A percentile compares a stretch with the other conserved stretches of the same genome.
Conservation (phyloP, 768 basidiomycete species). For the Amylocystis lapponica region DNA sequence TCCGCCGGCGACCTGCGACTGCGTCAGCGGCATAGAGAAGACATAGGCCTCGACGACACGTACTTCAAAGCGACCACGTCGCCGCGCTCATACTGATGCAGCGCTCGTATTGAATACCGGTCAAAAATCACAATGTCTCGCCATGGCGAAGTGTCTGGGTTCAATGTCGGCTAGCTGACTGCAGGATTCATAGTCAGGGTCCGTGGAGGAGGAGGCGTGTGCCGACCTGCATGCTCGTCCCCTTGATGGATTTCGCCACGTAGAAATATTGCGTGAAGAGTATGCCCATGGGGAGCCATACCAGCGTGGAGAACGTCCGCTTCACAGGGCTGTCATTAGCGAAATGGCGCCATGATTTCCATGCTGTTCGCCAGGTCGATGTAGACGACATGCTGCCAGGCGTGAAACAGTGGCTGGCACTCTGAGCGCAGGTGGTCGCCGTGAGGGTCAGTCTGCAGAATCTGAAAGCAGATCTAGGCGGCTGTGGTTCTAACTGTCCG, state of each 20-base stretch:
- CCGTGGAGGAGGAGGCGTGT: not conserved
- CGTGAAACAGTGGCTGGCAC: no score
- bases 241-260: constrained; percentile 48
- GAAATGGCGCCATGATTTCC: constrained; percentile 1
- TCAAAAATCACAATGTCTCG: constrained; percentile 63
- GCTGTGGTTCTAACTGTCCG: no score
- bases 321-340: constrained; percentile 3
- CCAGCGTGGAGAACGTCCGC: constrained; percentile 30
- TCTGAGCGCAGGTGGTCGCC: no score
- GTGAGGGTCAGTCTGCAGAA: no score
- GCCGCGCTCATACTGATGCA: constrained; percentile 39
- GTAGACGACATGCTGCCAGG: no score
- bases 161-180: constrained; percentile 63
- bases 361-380: no score
- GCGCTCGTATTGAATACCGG: constrained; percentile 36
- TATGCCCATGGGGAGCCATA: constrained; percentile 54
- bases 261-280: constrained; percentile 46
- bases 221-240: constrained; percentile 70
- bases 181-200: constrained; percentile 1
- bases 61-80: constrained; percentile 66
- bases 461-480: no score
- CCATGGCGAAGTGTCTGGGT: constrained; percentile 59
- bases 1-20: constrained; percentile 52
- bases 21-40: not conserved
- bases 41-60: constrained; percentile 7